Conservation (phyloP, 495 filamentous ascomycete species). For the Friedmanniomyces simplex region DNA sequence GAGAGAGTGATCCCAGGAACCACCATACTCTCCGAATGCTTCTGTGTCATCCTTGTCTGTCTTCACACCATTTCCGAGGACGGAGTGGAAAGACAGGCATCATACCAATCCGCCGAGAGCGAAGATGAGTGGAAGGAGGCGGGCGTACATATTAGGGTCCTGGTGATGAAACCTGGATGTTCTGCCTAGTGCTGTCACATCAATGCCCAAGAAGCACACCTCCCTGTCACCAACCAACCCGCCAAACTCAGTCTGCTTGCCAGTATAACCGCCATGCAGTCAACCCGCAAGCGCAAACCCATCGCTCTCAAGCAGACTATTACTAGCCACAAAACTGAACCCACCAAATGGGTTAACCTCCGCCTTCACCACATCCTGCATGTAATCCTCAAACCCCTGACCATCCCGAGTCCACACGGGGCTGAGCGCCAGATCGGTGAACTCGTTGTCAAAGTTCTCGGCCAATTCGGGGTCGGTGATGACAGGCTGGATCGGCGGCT, state of each 20-base stretch:
- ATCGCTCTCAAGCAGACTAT: constrained; percentile 57
- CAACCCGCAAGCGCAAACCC: constrained; percentile 15
- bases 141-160: too few species aligned
- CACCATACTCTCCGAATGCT: too few species aligned
- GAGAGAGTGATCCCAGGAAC: too few species aligned
- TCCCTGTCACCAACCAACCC: background rate
- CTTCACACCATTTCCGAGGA: too few species aligned
- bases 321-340: constrained; percentile 89
- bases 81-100: too few species aligned
- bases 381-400: constrained; percentile 33
- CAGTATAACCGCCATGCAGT: constrained; percentile 18
- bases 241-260: too few species aligned
- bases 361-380: constrained; percentile 35
- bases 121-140: too few species aligned
- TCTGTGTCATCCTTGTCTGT: too few species aligned
- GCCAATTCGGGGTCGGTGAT: constrained; percentile 91
- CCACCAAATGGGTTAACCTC: constrained; percentile 78
- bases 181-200: too few species aligned
- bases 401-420: constrained; percentile 65
- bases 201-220: too few species aligned
- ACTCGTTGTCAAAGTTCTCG: constrained; percentile 85
- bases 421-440: constrained; percentile 74
- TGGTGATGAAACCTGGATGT: too few species aligned
- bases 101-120: too few species aligned
- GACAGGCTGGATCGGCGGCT: constrained; percentile 78